phyloP scores from a whole-genome alignment of 2,329 filamentous ascomycete species.

The Trematosphaeria pertusa region DNA sequence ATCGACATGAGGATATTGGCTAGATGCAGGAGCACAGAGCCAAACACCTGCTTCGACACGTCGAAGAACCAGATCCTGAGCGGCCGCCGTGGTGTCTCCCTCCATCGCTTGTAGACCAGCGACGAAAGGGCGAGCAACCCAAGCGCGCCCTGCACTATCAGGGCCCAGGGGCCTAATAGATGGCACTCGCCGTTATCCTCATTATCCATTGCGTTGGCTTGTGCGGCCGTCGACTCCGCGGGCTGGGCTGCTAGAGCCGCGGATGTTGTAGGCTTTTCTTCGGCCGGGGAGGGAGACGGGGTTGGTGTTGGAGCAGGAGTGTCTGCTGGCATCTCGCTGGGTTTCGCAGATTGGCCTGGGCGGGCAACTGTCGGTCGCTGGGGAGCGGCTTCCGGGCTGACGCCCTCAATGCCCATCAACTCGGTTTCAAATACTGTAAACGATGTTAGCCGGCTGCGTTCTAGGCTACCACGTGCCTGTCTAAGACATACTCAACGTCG shows the following conservation, averaged over 20 bases:
- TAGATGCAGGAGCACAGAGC: conserved; percentile 86
- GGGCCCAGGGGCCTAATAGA: conserved; percentile 87
- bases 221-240: conserved; percentile 21
- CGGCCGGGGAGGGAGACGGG: conserved; percentile 16
- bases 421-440: conserved; percentile 85
- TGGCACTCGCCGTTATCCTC: conserved; percentile 77
- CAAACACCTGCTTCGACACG: conserved; percentile 95
- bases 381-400: conserved; percentile 26
- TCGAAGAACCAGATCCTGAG: conserved; percentile 99
- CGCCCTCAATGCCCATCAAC: conserved; percentile 77
- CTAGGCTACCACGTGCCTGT: not conserved
- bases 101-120: conserved; percentile 91
- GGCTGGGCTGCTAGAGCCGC: conserved; percentile 14
- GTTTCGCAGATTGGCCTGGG: conserved; percentile 11
- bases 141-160: conserved; percentile 87
- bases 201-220: conserved; percentile 44
- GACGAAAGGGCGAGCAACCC: conserved; percentile 83
- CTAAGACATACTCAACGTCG: conserved; percentile 71
- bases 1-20: conserved; percentile 97
- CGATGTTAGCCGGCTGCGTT: too few relatives aligned
- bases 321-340: conserved; percentile 9
- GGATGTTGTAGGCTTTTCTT: conserved; percentile 18
- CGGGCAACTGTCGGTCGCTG: conserved; percentile 22
- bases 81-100: conserved; percentile 88
- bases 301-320: conserved; percentile 10